A percentile compares a stretch with the other conserved stretches of the same genome.
These are phyloP conservation scores for Curvularia sp. DNA, from an alignment of 2,329 filamentous ascomycete genomes.

Conservation along the genomic window DNA sequence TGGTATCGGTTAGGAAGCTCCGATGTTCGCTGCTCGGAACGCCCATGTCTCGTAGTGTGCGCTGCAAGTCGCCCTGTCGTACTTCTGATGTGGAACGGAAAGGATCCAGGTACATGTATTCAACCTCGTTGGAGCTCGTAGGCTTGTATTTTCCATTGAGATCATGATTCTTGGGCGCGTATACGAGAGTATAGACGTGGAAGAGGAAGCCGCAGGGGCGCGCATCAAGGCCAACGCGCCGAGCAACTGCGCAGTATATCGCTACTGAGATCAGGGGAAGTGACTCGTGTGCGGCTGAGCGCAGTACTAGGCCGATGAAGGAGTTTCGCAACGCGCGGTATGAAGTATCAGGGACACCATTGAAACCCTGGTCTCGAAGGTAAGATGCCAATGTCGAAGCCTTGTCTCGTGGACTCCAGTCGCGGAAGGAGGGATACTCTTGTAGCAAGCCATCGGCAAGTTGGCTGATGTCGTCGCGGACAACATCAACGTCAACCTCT, in stretches of 20 bases:
- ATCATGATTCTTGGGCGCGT: slow-evolving; percentile 65
- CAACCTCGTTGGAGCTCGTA: slow-evolving; percentile 31
- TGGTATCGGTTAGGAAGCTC: slow-evolving; percentile 69
- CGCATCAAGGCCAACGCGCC: slow-evolving; percentile 75
- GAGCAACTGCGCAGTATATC: slow-evolving; percentile 83
- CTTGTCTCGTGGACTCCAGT: slow-evolving; percentile 69
- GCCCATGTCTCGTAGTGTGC: slow-evolving; percentile 64
- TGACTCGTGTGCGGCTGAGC: slow-evolving; percentile 75
- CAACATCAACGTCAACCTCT: slow-evolving; percentile 74
- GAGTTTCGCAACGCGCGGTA: slow-evolving; percentile 87
- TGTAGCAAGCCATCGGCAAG: slow-evolving; percentile 65
- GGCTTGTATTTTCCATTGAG: slow-evolving; percentile 52
- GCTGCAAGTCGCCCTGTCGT: slow-evolving; percentile 63
- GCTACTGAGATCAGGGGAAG: slow-evolving; percentile 85
- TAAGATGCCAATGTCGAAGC: slow-evolving; percentile 73
- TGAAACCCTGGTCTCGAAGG: slow-evolving; percentile 71
- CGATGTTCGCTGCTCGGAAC: slow-evolving; percentile 49
- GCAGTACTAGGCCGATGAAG: slow-evolving; percentile 82
- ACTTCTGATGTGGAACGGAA: slow-evolving; percentile 76
- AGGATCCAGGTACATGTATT: slow-evolving; percentile 82
- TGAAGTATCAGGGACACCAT: slow-evolving; percentile 73
- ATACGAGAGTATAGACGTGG: slow-evolving; percentile 83
- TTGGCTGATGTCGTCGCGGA: slow-evolving; percentile 67
- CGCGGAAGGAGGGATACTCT: slow-evolving; percentile 61
- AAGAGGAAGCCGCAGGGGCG: slow-evolving; percentile 82